Evolutionary conservation across 345 rosid genomes (phyloP).

Genomic region (Litchi chinensis): DNA sequence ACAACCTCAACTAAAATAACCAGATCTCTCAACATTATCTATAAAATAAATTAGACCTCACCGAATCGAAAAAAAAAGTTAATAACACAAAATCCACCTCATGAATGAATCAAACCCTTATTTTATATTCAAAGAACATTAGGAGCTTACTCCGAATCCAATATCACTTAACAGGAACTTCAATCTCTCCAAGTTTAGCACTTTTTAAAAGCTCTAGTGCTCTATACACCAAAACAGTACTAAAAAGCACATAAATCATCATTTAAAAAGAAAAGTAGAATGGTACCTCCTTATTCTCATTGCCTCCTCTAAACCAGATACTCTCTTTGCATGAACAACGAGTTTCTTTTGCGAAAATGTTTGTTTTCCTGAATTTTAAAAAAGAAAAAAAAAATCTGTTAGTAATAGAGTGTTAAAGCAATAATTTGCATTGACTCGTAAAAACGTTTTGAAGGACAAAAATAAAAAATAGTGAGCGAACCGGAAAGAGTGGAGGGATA

Average conservation of each 20-base stretch:
- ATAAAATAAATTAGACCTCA: not conserved
- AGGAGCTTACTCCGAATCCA: not conserved
- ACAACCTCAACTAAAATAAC: conserved; percentile 9
- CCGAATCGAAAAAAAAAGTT: not conserved
- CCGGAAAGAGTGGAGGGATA: conserved; percentile 43
- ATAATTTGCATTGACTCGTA: not conserved
- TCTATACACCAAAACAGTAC: not conserved
- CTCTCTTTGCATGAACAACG: conserved; percentile 48
- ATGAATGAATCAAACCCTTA: not conserved
- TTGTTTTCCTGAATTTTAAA: conserved; percentile 34
- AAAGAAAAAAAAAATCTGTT: not conserved
- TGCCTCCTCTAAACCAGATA: conserved; percentile 71
- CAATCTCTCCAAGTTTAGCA: not conserved
- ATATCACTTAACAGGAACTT: not conserved
- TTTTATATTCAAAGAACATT: not conserved
- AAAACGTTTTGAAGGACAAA: not conserved
- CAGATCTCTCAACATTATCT: not conserved
- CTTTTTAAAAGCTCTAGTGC: not conserved
- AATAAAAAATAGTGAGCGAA: conserved; percentile 27
- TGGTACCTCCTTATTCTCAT: conserved; percentile 66
- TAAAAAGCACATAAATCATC: not conserved
- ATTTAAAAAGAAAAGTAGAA: not conserved
- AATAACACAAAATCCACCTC: not conserved
- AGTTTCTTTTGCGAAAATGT: conserved; percentile 26
- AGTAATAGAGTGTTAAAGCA: conserved; percentile 5